A percentile compares a stretch with the other conserved stretches of the same genome.
These are phyloP conservation scores for Eucalyptus pauciflora DNA, from an alignment of 345 rosid genomes.

Conservation along the genomic window DNA sequence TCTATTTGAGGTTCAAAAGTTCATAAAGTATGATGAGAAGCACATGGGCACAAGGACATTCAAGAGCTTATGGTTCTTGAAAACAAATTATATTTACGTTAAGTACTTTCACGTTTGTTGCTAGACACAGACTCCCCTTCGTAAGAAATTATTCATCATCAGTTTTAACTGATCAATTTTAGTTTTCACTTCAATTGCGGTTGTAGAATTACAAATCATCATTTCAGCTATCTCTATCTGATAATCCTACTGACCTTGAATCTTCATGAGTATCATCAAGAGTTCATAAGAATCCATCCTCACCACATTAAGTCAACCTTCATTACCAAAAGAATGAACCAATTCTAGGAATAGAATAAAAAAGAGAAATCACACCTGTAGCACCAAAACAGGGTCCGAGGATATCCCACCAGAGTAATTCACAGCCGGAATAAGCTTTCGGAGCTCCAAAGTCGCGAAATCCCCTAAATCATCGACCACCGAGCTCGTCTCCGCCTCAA, in stretches of 20 bases:
- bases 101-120: background rate
- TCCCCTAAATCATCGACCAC: conserved; percentile 39
- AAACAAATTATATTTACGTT: background rate
- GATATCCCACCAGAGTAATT: conserved; percentile 49
- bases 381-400: background rate
- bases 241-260: background rate
- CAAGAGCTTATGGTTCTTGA: background rate
- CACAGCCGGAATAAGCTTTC: conserved; percentile 11
- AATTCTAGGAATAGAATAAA: background rate
- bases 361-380: background rate
- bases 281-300: background rate
- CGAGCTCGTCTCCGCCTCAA: conserved; percentile 61
- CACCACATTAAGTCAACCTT: background rate
- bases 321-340: background rate
- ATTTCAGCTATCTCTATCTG: background rate
- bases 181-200: background rate
- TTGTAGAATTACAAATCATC: background rate
- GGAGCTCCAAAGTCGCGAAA: background rate
- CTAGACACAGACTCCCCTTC: background rate
- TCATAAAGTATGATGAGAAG: background rate
- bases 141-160: background rate
- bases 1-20: background rate
- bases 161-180: background rate
- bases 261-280: background rate
- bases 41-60: background rate